These are phyloP conservation scores for Candida tibetensis DNA, from an alignment of 805 yeast genomes.

Conservation along the genomic window DNA sequence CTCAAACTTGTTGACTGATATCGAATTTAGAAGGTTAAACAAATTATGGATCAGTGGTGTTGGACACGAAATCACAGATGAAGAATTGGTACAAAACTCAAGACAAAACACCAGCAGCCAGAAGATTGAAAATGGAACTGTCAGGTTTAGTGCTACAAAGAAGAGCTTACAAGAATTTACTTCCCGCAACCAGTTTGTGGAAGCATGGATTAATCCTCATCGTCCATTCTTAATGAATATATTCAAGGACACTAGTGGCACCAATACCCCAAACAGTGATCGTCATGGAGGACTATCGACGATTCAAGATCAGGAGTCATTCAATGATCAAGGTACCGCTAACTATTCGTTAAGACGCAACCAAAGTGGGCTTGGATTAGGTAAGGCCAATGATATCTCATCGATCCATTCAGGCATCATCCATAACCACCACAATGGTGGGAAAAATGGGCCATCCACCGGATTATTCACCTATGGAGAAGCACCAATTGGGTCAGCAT, in stretches of 20 bases:
- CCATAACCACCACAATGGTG: conserved; percentile 11
- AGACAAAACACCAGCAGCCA: conserved; percentile 2
- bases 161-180: conserved; percentile 26
- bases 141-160: conserved; percentile 14
- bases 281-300: conserved; percentile 4
- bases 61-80: conserved; percentile 13
- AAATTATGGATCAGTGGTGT: conserved; percentile 28
- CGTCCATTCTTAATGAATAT: conserved; percentile 19
- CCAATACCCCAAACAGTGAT: conserved; percentile 1
- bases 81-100: conserved; percentile 3
- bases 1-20: conserved; percentile 18
- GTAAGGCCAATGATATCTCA: conserved; percentile 39
- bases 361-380: conserved; percentile 30
- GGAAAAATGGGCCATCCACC: background rate
- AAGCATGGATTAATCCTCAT: conserved; percentile 31
- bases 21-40: conserved; percentile 23
- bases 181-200: conserved; percentile 23
- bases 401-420: conserved; percentile 39
- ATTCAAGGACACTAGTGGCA: conserved; percentile 2
- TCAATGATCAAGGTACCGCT: conserved; percentile 3
- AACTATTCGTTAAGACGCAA: conserved; percentile 5
- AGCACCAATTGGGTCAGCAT: background rate
- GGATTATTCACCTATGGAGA: conserved; percentile 1
- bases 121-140: conserved; percentile 7
- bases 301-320: conserved; percentile 3